Evolutionary conservation across 192 early-diverging fungal species (phyloP).

Genomic region (Hyaloraphidium curvatum): DNA sequence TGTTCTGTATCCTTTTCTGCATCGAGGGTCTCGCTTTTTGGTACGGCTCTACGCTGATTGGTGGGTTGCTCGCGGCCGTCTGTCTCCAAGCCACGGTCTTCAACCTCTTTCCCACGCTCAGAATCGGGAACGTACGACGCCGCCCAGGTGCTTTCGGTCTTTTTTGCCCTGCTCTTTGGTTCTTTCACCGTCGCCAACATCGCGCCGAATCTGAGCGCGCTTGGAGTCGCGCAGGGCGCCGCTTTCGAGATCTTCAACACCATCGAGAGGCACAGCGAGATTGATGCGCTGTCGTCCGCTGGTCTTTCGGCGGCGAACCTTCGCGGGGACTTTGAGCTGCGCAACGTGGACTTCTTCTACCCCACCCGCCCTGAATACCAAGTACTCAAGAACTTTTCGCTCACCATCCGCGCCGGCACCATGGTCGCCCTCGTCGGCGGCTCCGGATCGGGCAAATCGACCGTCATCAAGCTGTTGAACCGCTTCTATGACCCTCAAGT

Average conservation of each 20-base stretch:
- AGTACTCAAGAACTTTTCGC: slow-evolving; percentile 50
- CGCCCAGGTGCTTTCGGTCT: slow-evolving; percentile 49
- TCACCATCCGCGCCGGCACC: slow-evolving; percentile 51
- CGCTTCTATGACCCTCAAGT: slow-evolving; percentile 55
- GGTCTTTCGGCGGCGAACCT: slow-evolving; percentile 9
- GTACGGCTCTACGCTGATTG: neutral
- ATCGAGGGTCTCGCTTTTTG: neutral
- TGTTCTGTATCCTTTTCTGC: neutral
- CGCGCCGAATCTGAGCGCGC: slow-evolving; percentile 48
- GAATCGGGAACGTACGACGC: slow-evolving; percentile 18
- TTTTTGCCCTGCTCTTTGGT: slow-evolving; percentile 78
- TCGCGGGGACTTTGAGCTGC: slow-evolving; percentile 51
- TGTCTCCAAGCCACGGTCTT: slow-evolving; percentile 31
- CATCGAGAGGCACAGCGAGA: slow-evolving; percentile 62
- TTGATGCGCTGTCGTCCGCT: slow-evolving; percentile 25
- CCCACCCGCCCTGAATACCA: slow-evolving; percentile 63
- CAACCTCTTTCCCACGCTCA: slow-evolving; percentile 77
- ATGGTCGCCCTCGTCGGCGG: slow-evolving; percentile 79
- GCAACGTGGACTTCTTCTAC: slow-evolving; percentile 60
- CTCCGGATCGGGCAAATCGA: slow-evolving; percentile 76
- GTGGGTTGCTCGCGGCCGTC: slow-evolving; percentile 11
- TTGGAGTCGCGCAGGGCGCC: slow-evolving; percentile 61
- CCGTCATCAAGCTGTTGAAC: slow-evolving; percentile 59
- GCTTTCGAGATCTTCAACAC: slow-evolving; percentile 58
- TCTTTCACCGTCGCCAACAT: slow-evolving; percentile 48